Evolutionary conservation across 2,329 filamentous ascomycete genomes (phyloP), one percentile per base, ranked within the genome.

Genomic region (Xylariaceae sp.): DNA sequence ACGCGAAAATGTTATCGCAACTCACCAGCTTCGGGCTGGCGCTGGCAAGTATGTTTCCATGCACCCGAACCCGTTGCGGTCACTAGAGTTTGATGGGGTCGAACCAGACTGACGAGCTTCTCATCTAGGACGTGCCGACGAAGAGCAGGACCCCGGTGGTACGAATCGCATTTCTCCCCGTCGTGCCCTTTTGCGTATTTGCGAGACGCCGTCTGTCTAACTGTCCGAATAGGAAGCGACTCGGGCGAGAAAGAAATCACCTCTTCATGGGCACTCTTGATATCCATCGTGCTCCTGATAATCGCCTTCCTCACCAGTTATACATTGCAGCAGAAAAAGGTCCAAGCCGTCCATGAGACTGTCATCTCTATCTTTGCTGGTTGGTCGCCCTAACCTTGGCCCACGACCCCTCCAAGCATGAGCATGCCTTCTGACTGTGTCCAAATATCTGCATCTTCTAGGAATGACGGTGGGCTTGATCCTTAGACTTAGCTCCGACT

Each of bases 311-410:
- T 97, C 64, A 94, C 88, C 31, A 96, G 89, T 72, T 98, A 98
- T 68, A 84, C 94, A 52, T 76, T 98, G 45, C 90, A 97, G 66
- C 87, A 92, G 68, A 89, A 87, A 67, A 96, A 94, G 68, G 89
- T 98, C 40, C 92, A 96, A 57, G 92, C 92, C 18, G 84, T 98
- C 38, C 92, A 98, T 64, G 92, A 98, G 70, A 98, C 92, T 2
- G 92, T 97, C 54, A 81, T 98, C 47, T 97, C 90, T 46, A 98
- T 98, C 61, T 97, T 98, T 69, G 89, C 88, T 41, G 88, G 88
- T 89, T 43, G 28, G 50, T 47, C 41, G 21, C 41, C 30, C 13
- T 16, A 21, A 19, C 30, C 33, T 24, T 28, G 12, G 26, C 11
- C 26, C 19, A 26, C 19, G 16, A 7, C 21, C 6, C 6, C 21